Evolutionary conservation across 441 rosid genomes (phyloP), one percentile per base, ranked within the genome.

Genomic region (Gossypium lobatum): DNA sequence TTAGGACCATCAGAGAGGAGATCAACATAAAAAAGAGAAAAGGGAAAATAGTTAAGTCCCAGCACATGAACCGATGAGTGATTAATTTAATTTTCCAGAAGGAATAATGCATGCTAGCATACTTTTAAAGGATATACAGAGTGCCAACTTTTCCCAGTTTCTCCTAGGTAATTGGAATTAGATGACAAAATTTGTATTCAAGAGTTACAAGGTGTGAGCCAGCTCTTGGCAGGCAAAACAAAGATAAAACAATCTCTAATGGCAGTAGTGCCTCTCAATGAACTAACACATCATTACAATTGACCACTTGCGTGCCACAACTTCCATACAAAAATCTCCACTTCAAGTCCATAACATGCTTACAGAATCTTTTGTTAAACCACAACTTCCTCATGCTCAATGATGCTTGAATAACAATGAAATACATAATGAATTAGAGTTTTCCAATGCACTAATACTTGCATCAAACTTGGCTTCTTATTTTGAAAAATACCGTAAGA

Each of bases 1-100:
- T 76, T 28, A 77, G 20, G 37, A 72, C 2, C 28, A 48, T 37
- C 11, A 46, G 75, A 54, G 10, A 68, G 46, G 58, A 54, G 37
- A 72, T 65, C 57, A 46, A 68, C 46, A 66, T 46, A 14, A 21
- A 34, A 73, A 46, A 31, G 28, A 72, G 26, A 58, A 20, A 9
- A 9, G 59, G 23, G 21, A 11, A 20, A 64, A 60, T 16, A 53
- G 16, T 21, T 21, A 48, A 42, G 23, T 59, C 23, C 67, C 78
- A 54, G 45, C 9, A 37, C 13, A 42, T 54, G 23, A 17, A 3
- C 28, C 9, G 26, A 21, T 13, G 55, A 57, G 23, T 6, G 14
- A 7, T 58, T 45, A 39, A 69, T 53, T 48, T 26, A 39, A 57
- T 71, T 71, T 58, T 39, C 55, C 23, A 18, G 28, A 18, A 71